Evolutionary conservation across 495 filamentous ascomycete genomes (phyloP), one percentile per base, ranked within the genome.

Genomic region (Chaetomium tenue): DNA sequence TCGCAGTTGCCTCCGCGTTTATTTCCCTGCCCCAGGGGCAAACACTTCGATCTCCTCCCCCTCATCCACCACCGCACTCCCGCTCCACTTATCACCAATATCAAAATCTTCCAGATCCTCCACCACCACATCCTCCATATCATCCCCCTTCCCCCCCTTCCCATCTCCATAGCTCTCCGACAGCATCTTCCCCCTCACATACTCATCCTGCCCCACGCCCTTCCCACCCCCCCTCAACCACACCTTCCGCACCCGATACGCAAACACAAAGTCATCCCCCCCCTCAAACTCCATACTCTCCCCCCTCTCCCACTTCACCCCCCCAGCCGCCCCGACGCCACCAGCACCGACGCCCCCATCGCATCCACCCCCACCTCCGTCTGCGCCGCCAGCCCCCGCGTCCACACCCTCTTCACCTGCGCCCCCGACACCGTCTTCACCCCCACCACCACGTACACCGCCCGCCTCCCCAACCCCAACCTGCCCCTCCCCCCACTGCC

Each of bases 201-300:
- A 54, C n/a, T 54, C 51, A 4, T 54, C 26, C 28, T 54, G 25
- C 26, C 26, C 18, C 28, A 54, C 51, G 26, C 26, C 51, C 16
- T 20, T 50, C 20, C 18, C 50, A 0, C 25, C 18, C 2, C 5
- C 15, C 25, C 15, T 20, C 26, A 54, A n/a, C 26, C 28, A 33
- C 13, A 56, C 33, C 53, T 56, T 56, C n/a, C 16, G 18, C 53
- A 56, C 30, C 33, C 53, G 16, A 39, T 39, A 56, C 16, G 53
- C 53, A 22, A 56, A 39, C 53, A 56, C 53, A 40, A 56, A 40
- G 23, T 56, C 53, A 22, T 22, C n/a, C 30, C 18, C 20, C n/a
- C 53, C 53, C 28, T 56, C 53, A 37, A 37, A 56, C 53, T 25
- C 30, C 7, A 12, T 40, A 3, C 53, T 23, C 53, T 56, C 18